Evolutionary conservation across 371 early-diverging fungal genomes (phyloP), one percentile per base, ranked within the genome.

Genomic region (Homolaphlyctis polyrhiza): DNA sequence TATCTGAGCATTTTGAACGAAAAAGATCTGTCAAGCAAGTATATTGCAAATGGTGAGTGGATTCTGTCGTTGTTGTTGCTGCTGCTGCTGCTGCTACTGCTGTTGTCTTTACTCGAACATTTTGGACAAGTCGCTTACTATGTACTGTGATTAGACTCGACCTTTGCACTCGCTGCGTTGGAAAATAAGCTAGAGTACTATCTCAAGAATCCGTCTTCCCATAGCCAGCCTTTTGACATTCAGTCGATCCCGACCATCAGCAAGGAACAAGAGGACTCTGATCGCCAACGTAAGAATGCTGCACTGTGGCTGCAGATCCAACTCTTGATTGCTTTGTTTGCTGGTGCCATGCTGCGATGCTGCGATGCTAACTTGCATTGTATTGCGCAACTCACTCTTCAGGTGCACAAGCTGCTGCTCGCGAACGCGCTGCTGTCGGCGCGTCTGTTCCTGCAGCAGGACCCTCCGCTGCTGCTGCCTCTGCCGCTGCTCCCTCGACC

Each of bases 131-230:
- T n/a, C n/a, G n/a, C n/a, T n/a, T n/a, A n/a, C 21, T 21, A 39
- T 39, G 35, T 1, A 6, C 3, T 50, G n/a, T n/a, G n/a, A n/a
- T 28, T 58, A 85, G 90, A 94, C 66, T 85, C 90, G 35, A 91
- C 93, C 0, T 94, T 85, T 78, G 84, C 93, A 23, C 87, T 94
- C 70, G 84, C 90, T 16, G 85, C 91, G 14, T 76, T 98, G 59
- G 97, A 98, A 72, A 85, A 84, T 58, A 87, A 88, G 63, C 84
- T 98, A 52, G 87, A 88, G 4, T 85, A 86, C 65, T 97, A 97
- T 65, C 75, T 91, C 54, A 86, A 82, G 34, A 85, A 83, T 54
- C 82, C 89, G 18, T 73, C 75, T 16, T 82, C 82, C 5, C 82
- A 86, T 23, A 68, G 72, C 5, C 66, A 81, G 50, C 83, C 87